These are phyloP conservation scores for Kluyveromyces sp. DNA, from an alignment of 1,139 yeast genomes.

Conservation along the genomic window DNA sequence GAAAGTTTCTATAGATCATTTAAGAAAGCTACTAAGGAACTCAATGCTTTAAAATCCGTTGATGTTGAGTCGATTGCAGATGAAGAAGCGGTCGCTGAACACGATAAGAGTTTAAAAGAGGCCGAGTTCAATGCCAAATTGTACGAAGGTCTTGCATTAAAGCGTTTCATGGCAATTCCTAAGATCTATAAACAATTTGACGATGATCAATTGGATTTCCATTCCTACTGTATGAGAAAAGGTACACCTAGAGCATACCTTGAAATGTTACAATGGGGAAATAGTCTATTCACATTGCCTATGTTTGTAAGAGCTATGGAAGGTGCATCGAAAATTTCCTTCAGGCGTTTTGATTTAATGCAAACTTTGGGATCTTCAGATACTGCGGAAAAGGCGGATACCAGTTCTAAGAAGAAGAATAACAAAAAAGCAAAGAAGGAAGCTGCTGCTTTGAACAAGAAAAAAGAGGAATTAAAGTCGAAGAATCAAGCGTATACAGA, in stretches of 20 bases:
- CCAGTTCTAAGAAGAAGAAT: conserved; percentile 14
- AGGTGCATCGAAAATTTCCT: conserved; percentile 57
- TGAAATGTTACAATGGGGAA: conserved; percentile 76
- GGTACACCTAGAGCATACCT: conserved; percentile 85
- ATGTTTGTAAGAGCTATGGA: conserved; percentile 60
- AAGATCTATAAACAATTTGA: conserved; percentile 63
- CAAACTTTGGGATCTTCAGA: conserved; percentile 12
- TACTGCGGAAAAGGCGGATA: conserved; percentile 3
- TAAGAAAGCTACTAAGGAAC: conserved; percentile 25
- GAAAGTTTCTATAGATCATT: conserved; percentile 59
- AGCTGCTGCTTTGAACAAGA: conserved; percentile 32
- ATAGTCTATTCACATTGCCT: conserved; percentile 59
- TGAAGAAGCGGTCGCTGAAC: conserved; percentile 21
- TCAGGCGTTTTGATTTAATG: conserved; percentile 35
- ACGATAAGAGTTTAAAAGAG: conserved; percentile 16
- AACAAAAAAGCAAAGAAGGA: conserved; percentile 37
- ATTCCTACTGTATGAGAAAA: conserved; percentile 80
- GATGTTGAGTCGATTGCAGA: conserved; percentile 11
- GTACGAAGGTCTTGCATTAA: conserved; percentile 65
- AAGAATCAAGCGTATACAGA: conserved; percentile 30
- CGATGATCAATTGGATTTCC: conserved; percentile 91
- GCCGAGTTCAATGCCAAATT: conserved; percentile 32
- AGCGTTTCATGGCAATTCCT: conserved; percentile 63
- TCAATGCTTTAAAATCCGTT: conserved; percentile 28
- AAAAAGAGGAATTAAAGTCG: conserved; percentile 33